Conservation (phyloP, 192 early-diverging fungal genomes). For the Podila epigama region DNA sequence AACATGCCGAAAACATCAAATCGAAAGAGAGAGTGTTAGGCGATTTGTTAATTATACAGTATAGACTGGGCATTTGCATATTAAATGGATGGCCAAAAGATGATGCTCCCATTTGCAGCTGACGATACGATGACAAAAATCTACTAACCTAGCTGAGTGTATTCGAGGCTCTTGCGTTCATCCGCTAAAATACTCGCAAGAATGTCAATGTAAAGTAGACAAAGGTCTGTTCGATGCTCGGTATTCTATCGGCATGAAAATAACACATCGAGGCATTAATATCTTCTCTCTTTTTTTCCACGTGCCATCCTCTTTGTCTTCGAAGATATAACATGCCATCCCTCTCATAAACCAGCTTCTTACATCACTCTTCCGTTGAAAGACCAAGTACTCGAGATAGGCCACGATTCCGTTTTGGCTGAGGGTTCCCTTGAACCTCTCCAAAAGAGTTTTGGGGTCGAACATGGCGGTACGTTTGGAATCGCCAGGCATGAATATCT, state of each 20-base stretch:
- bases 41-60: background rate
- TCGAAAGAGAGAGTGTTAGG: background rate
- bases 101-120: background rate
- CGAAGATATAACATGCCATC: no score
- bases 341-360: no score
- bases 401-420: constrained; percentile 41
- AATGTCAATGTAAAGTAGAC: constrained; percentile 23
- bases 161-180: background rate
- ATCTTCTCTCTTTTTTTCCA: no score
- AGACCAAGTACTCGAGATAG: constrained; percentile 63
- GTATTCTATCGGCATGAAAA: background rate
- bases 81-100: no score
- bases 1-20: no score
- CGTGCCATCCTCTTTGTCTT: no score
- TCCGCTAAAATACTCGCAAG: background rate
- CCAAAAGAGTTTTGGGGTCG: constrained; percentile 46
- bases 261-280: background rate
- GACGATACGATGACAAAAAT: no score
- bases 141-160: constrained; percentile 13
- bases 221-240: constrained; percentile 22
- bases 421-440: constrained; percentile 20
- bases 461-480: constrained; percentile 34
- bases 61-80: no score
- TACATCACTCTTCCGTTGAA: constrained; percentile 54
- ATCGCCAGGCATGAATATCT: constrained; percentile 52